Conservation (phyloP, 208 protist genomes). For the Angomonas ambiguus region DNA sequence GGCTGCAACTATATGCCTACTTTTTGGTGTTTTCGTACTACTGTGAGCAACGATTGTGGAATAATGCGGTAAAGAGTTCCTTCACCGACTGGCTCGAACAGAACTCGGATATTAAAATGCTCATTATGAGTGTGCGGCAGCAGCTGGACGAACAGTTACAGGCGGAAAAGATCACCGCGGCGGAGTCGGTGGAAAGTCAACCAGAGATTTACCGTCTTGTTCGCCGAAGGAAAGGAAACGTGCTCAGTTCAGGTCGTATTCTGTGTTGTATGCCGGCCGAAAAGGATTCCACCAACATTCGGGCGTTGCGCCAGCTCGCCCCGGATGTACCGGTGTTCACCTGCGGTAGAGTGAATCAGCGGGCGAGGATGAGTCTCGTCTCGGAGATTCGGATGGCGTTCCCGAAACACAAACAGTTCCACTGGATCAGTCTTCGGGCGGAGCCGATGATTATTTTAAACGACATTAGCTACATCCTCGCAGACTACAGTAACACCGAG, state of each 20-base stretch:
- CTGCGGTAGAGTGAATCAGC: slow-evolving; percentile 50
- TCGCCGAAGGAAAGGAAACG: slow-evolving; percentile 64
- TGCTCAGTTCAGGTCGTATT: slow-evolving; percentile 75
- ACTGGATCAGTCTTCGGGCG: slow-evolving; percentile 81
- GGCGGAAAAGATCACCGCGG: slow-evolving; percentile 58
- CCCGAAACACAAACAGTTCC: slow-evolving; percentile 42
- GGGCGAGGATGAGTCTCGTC: slow-evolving; percentile 40
- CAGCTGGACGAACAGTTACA: slow-evolving; percentile 73
- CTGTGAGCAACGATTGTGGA: slow-evolving; percentile 86
- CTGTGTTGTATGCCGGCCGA: slow-evolving; percentile 66
- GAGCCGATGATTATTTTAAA: slow-evolving; percentile 88
- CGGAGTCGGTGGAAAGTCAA: slow-evolving; percentile 27
- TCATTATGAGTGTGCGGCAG: slow-evolving; percentile 66
- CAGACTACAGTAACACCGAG: slow-evolving; percentile 51
- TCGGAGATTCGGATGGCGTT: slow-evolving; percentile 46
- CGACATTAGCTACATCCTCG: slow-evolving; percentile 69
- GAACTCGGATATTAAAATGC: slow-evolving; percentile 59
- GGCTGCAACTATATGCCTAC: slow-evolving; percentile 76
- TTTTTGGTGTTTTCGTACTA: slow-evolving; percentile 88
- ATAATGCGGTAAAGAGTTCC: slow-evolving; percentile 36
- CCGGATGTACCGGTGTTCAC: slow-evolving; percentile 81
- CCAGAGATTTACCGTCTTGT: slow-evolving; percentile 47
- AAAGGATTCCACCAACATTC: slow-evolving; percentile 17
- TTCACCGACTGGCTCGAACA: slow-evolving; percentile 70
- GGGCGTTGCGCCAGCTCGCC: slow-evolving; percentile 66